These are phyloP conservation scores for Dentipellis sp. DNA, from an alignment of 768 basidiomycete genomes.

Conservation along the genomic window DNA sequence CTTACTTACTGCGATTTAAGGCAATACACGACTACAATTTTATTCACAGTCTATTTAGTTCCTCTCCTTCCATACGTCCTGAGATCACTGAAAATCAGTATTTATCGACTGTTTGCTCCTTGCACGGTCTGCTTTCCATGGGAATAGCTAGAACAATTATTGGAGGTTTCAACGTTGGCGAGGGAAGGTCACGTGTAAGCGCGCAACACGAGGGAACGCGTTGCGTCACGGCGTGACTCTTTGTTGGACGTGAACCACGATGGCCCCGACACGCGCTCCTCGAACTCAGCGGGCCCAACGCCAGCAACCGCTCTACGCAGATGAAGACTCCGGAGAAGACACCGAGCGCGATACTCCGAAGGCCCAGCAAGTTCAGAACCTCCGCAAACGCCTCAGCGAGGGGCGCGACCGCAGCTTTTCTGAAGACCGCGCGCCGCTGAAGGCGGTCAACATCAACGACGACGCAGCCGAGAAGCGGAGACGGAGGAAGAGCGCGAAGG, in stretches of 20 bases:
- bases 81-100: no score
- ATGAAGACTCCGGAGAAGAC: conserved; percentile 17
- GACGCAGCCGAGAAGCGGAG: conserved; percentile 82
- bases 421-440: conserved; percentile 25
- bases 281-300: conserved; percentile 1
- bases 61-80: no score
- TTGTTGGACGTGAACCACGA: conserved; percentile 1
- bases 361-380: conserved; percentile 2
- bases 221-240: conserved; percentile 14
- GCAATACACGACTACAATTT: no score
- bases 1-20: no score
- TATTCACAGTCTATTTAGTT: no score
- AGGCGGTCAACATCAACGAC: conserved; percentile 57
- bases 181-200: not conserved
- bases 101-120: no score
- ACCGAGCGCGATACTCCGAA: conserved; percentile 18
- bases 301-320: conserved; percentile 9
- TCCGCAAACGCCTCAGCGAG: conserved; percentile 52
- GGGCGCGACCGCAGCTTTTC: conserved; percentile 36
- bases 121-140: no score
- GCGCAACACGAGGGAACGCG: conserved; percentile 9
- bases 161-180: no score
- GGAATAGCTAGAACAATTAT: no score
- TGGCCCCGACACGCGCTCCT: conserved; percentile 6
- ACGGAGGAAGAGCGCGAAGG: conserved; percentile 69